Evolutionary conservation across 1,284 basidiomycete genomes (phyloP), one percentile per base, ranked within the genome.

Genomic region (Ceratorhiza oryzae-sativae): DNA sequence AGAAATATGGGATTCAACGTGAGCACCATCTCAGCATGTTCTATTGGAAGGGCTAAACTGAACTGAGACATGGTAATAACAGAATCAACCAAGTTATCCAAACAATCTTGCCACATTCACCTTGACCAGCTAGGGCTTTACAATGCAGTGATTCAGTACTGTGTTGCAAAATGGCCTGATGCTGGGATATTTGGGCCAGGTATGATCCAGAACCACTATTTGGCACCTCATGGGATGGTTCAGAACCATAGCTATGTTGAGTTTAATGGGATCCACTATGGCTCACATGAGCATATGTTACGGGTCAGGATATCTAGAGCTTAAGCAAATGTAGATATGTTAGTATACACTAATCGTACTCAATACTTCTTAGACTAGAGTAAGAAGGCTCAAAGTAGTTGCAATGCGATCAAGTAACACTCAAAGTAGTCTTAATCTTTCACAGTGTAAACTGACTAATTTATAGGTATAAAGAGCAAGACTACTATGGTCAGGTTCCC

Each of bases 131-230:
- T 4, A 12, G 63, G 63, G 12, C 32, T 67, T 18, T 67, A 67
- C 13, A 13, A 56, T 4, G 4, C n/a, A 9, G 63, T 67, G 9
- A 2, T 67, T 42, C 12, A 56, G 1, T 67, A 55, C 39, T 67
- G 63, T 30, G 25, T 55, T 27, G n/a, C 30, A 45, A 42, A 10
- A 18, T 67, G 63, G 63, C 63, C 63, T 12, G 34, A 30, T 18
- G 63, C 63, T 8, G 63, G 63, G 18, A 56, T 67, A 53, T 67
- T 67, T 56, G 62, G 63, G n/a, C 49, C 32, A 42, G 39, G 51
- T 18, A 55, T 53, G 48, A 10, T 45, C 10, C 36, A 32, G 12
- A 23, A 55, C 15, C 49, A 45, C 18, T 65, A 67, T 20, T 36
- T 67, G 3, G 49, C 63, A 1, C 63, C 63, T 12, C 1, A 30